Percentiles rank a stretch among this genome's conserved stretches.
Conservation (phyloP, 1,284 basidiomycete species). For the Schizophyllum commune region DNA sequence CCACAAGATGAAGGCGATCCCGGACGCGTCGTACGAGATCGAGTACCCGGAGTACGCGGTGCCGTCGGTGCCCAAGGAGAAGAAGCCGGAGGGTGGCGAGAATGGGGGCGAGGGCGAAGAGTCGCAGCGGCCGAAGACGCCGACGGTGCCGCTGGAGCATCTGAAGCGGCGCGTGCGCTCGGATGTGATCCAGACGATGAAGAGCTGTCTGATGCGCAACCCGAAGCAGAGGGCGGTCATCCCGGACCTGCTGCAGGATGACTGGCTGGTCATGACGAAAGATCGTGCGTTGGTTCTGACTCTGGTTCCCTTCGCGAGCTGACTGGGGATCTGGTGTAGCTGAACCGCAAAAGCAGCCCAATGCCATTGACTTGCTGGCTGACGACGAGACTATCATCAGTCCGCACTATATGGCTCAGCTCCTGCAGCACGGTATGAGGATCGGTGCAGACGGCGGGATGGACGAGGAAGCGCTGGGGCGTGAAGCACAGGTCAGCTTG, state of each 20-base stretch:
- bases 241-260: constrained; percentile 60
- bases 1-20: constrained; percentile 86
- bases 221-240: constrained; percentile 80
- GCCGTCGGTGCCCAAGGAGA: constrained; percentile 31
- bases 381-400: constrained; percentile 64
- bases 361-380: constrained; percentile 28
- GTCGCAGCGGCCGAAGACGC: constrained; percentile 19
- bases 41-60: constrained; percentile 64
- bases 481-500: constrained; percentile 44
- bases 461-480: constrained; percentile 31
- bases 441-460: constrained; percentile 33
- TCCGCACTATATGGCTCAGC: constrained; percentile 65
- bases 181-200: constrained; percentile 68
- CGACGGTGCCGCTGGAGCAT: constrained; percentile 54
- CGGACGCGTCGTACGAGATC: constrained; percentile 65
- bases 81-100: neutral
- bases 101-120: constrained; percentile 10
- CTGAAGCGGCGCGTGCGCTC: constrained; percentile 55
- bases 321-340: constrained; percentile 8
- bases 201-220: constrained; percentile 64
- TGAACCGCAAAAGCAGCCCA: constrained; percentile 18
- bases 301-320: constrained; percentile 22
- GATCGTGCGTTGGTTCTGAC: neutral
- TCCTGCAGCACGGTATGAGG: constrained; percentile 58
- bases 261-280: constrained; percentile 52